Conservation (phyloP, 495 filamentous ascomycete genomes). For the Aspergillus mulundensis region DNA sequence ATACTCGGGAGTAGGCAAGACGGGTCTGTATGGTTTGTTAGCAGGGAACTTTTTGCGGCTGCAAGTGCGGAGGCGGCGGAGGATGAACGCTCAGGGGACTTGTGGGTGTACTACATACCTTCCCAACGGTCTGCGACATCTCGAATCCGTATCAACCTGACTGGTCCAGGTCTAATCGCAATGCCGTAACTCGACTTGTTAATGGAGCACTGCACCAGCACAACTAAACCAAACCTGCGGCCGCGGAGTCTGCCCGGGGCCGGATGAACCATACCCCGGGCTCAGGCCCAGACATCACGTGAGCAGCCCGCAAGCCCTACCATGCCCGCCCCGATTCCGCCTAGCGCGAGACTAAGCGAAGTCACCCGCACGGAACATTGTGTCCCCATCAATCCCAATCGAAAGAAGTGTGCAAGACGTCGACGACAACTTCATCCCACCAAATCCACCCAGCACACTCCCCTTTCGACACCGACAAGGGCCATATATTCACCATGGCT, state of each 20-base stretch:
- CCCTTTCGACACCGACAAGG: constrained; percentile 43
- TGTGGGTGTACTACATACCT: constrained; percentile 26
- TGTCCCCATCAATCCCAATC: constrained; percentile 4
- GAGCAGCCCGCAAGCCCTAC: constrained; percentile 29
- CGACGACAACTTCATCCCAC: constrained; percentile 16
- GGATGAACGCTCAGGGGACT: neutral
- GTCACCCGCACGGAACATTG: constrained; percentile 35
- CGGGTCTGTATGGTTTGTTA: constrained; percentile 59
- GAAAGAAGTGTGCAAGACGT: constrained; percentile 16
- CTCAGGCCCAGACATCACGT: neutral
- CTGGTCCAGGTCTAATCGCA: neutral
- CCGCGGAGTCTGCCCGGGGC: neutral
- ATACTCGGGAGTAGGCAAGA: constrained; percentile 90
- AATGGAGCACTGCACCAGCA: neutral
- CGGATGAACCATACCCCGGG: neutral
- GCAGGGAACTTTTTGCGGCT: neutral
- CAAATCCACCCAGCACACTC: constrained; percentile 35
- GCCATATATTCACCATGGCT: constrained; percentile 62
- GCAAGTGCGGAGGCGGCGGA: too few relatives aligned
- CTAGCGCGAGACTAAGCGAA: constrained; percentile 42
- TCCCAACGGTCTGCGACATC: constrained; percentile 48
- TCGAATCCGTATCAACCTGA: constrained; percentile 3
- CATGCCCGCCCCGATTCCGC: constrained; percentile 3
- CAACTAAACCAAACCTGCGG: neutral
- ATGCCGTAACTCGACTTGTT: neutral